A percentile compares a stretch with the other conserved stretches of the same genome.
phyloP scores from a whole-genome alignment of 164 flowering plant genomes.

The Berberis thunbergii region DNA sequence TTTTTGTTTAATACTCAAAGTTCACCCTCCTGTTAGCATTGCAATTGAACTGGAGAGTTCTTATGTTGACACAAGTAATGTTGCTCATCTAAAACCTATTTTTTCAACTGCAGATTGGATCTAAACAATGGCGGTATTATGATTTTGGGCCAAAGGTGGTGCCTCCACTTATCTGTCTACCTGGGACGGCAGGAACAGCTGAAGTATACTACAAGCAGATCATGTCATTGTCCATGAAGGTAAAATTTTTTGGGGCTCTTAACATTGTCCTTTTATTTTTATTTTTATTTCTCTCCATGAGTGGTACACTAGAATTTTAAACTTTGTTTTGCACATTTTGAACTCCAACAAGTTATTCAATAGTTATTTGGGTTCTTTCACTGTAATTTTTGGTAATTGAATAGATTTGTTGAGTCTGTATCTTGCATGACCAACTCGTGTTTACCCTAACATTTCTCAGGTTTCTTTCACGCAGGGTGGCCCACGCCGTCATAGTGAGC shows the following conservation, averaged over 20 bases:
- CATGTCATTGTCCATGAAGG: constrained; percentile 94
- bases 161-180: constrained; percentile 92
- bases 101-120: constrained; percentile 55
- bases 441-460: too few species aligned
- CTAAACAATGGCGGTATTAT: constrained; percentile 94
- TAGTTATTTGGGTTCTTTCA: too few species aligned
- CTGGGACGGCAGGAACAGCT: constrained; percentile 93
- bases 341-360: too few species aligned
- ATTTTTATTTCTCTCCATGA: not conserved
- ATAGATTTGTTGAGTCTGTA: too few species aligned
- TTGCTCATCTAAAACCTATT: not conserved
- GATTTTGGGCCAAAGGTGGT: constrained; percentile 97
- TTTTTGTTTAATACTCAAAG: too few species aligned
- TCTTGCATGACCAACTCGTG: too few species aligned
- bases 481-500: too few species aligned
- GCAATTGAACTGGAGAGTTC: not conserved
- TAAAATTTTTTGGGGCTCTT: constrained; percentile 11
- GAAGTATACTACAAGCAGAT: constrained; percentile 97
- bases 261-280: not conserved
- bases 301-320: too few species aligned
- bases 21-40: not conserved
- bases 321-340: too few species aligned
- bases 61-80: not conserved
- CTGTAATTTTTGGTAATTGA: too few species aligned
- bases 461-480: too few species aligned